A percentile compares a stretch with the other conserved stretches of the same genome.
These are phyloP conservation scores for Protostelium mycophagum DNA, from an alignment of 78 protist genomes.

Conservation along the genomic window DNA sequence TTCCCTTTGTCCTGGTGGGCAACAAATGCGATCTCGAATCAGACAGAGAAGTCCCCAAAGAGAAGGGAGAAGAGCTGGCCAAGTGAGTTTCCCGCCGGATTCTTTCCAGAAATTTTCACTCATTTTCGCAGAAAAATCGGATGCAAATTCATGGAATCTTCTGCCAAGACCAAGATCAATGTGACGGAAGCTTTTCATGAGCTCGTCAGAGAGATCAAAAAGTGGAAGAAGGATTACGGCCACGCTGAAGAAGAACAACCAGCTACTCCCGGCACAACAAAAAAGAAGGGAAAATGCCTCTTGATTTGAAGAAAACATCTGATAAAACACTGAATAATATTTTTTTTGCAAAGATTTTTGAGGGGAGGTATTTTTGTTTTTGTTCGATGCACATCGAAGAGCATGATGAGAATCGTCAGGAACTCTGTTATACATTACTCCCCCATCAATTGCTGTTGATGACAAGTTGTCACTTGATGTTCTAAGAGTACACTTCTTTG, in stretches of 20 bases:
- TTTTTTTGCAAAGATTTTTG: too few species aligned
- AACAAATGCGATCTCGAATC: conserved; percentile 85
- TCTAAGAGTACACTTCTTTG: too few species aligned
- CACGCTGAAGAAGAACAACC: not conserved
- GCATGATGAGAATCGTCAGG: not conserved
- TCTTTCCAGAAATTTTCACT: not conserved
- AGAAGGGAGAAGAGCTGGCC: conserved; percentile 50
- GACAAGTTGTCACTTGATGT: too few species aligned
- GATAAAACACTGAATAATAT: not conserved
- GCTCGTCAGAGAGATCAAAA: conserved; percentile 49
- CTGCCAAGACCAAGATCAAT: conserved; percentile 47
- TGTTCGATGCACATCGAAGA: too few species aligned
- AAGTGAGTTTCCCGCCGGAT: not conserved
- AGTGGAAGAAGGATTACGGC: not conserved
- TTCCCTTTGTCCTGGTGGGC: conserved; percentile 81
- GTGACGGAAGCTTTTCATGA: conserved; percentile 54
- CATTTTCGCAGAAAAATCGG: conserved; percentile 17
- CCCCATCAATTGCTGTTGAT: too few species aligned
- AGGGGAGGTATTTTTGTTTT: too few species aligned
- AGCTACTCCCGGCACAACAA: not conserved
- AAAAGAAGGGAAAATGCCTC: not conserved
- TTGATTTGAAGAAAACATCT: not conserved
- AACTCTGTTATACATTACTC: not conserved
- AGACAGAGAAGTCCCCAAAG: conserved; percentile 53
- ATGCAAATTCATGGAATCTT: conserved; percentile 51